Conservation (phyloP, 768 basidiomycete species). For the Daedaleopsis sinensis region DNA sequence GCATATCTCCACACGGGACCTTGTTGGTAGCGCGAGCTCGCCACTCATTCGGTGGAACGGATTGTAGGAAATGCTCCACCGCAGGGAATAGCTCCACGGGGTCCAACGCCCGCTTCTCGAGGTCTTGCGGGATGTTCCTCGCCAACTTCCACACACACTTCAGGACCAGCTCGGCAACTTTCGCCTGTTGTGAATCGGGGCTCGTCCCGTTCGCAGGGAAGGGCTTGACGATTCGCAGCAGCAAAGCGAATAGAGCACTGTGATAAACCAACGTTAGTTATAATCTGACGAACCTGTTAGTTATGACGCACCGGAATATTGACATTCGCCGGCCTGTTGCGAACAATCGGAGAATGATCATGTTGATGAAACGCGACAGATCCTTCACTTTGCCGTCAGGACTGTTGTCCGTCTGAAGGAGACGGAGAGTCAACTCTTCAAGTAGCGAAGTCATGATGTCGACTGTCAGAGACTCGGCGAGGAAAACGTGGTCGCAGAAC, state of each 20-base stretch:
- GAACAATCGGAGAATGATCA: conserved; percentile 94
- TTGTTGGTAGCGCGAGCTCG: conserved; percentile 87
- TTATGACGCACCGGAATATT: conserved; percentile 74
- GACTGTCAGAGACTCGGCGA: conserved; percentile 87
- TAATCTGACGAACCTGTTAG: background rate
- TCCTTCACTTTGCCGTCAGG: conserved; percentile 85
- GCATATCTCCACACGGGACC: conserved; percentile 97
- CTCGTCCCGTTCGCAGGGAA: conserved; percentile 76
- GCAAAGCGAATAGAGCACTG: conserved; percentile 78
- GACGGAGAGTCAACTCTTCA: conserved; percentile 87
- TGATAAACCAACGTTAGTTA: background rate
- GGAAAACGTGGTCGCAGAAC: conserved; percentile 87
- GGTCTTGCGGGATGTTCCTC: conserved; percentile 90
- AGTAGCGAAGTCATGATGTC: conserved; percentile 85
- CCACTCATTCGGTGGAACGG: conserved; percentile 96
- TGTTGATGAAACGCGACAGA: conserved; percentile 95
- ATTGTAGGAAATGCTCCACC: conserved; percentile 92
- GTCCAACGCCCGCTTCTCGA: conserved; percentile 77
- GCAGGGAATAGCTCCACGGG: conserved; percentile 89
- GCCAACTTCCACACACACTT: conserved; percentile 99
- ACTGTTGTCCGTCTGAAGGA: conserved; percentile 93
- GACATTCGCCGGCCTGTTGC: conserved; percentile 89
- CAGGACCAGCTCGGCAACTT: conserved; percentile 89
- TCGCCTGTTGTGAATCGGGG: conserved; percentile 78
- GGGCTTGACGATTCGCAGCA: conserved; percentile 82